Conservation (phyloP, 1,284 basidiomycete genomes). For the Termitomyces sp. region DNA sequence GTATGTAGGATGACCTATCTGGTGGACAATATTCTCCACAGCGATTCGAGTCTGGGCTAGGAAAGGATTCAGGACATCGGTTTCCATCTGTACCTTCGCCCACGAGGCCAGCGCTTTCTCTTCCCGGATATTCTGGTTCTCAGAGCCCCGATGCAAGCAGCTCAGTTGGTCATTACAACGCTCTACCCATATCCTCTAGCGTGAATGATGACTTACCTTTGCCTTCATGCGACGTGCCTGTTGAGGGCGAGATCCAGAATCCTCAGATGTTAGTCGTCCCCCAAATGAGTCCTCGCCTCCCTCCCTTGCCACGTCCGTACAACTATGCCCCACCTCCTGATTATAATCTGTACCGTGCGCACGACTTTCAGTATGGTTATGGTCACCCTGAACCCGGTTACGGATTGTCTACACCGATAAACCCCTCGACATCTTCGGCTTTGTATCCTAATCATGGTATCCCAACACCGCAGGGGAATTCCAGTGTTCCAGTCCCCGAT, state of each 20-base stretch:
- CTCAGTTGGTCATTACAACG: conserved; percentile 34
- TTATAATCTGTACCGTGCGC: conserved; percentile 52
- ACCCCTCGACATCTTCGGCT: conserved; percentile 30
- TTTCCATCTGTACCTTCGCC: conserved; percentile 38
- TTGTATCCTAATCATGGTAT: conserved; percentile 40
- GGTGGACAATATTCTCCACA: conserved; percentile 48
- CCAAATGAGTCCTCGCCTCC: conserved; percentile 17
- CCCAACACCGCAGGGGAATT: conserved; percentile 37
- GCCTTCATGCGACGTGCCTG: conserved; percentile 59
- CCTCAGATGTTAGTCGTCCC: conserved; percentile 27
- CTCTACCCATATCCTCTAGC: conserved; percentile 34
- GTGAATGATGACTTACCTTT: conserved; percentile 51
- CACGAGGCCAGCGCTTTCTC: conserved; percentile 31
- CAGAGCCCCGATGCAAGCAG: conserved; percentile 19
- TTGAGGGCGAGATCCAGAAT: conserved; percentile 53
- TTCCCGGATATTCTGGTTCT: conserved; percentile 29
- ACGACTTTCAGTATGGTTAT: conserved; percentile 47
- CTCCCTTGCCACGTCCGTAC: conserved; percentile 45
- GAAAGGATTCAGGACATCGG: conserved; percentile 34
- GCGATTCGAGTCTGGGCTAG: conserved; percentile 41
- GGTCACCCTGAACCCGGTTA: conserved; percentile 48
- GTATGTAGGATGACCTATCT: conserved; percentile 44
- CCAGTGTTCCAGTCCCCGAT: conserved; percentile 39
- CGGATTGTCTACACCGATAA: conserved; percentile 25
- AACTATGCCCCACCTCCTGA: conserved; percentile 49